A percentile compares a stretch with the other conserved stretches of the same genome.
Conservation (phyloP, 805 yeast species). For the Metschnikowia lunata region DNA sequence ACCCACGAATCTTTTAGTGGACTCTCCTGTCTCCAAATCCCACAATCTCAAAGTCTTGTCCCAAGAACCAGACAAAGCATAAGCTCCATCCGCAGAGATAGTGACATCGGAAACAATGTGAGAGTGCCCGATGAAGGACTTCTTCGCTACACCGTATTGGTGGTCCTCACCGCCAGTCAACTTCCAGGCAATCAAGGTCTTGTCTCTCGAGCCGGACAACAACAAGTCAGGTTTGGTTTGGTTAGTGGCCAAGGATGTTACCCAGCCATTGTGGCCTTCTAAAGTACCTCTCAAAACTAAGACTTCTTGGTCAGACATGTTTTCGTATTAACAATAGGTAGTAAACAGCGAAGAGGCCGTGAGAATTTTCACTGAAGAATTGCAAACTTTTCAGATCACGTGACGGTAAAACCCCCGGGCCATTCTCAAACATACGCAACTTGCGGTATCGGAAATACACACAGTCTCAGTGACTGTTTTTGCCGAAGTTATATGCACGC, state of each 20-base stretch:
- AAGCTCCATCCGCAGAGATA: conserved; percentile 95
- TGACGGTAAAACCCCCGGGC: conserved; percentile 1
- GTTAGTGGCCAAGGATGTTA: conserved; percentile 96
- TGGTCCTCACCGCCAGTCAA: conserved; percentile 87
- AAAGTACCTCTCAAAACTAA: conserved; percentile 99
- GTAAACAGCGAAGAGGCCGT: not conserved
- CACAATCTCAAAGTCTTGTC: conserved; percentile 98
- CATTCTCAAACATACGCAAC: conserved; percentile 21
- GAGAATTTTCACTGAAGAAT: not conserved
- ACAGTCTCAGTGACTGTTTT: conserved; percentile 36
- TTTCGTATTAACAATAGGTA: conserved; percentile 5
- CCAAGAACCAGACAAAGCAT: conserved; percentile 99
- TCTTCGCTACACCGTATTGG: conserved; percentile 96
- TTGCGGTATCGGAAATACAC: conserved; percentile 37
- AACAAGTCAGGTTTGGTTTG: conserved; percentile 97
- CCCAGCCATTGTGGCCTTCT: conserved; percentile 88
- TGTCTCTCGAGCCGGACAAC: conserved; percentile 98
- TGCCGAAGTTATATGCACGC: conserved; percentile 14
- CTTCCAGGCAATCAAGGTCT: conserved; percentile 97
- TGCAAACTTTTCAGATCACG: conserved; percentile 18
- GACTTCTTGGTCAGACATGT: conserved; percentile 87
- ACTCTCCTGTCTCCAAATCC: conserved; percentile 93
- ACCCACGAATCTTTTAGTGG: conserved; percentile 93
- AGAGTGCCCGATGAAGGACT: conserved; percentile 96
- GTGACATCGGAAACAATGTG: conserved; percentile 98